A percentile compares a stretch with the other conserved stretches of the same genome.
Conservation (phyloP, 2,329 filamentous ascomycete species). For the Fusarium miscanthi region DNA sequence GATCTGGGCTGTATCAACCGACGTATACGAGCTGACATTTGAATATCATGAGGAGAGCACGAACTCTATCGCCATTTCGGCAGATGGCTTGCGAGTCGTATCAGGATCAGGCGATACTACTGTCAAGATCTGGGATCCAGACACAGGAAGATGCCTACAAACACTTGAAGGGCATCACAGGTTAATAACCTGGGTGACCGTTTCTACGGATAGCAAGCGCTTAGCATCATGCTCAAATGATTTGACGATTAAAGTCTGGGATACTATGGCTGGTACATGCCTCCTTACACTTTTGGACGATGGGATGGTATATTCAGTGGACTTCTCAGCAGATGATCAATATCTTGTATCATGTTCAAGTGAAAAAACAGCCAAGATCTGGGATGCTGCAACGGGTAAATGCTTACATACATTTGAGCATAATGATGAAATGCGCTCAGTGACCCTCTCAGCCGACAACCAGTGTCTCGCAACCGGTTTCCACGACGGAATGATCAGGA, state of each 20-base stretch:
- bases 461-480: fast-evolving
- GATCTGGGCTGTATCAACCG: neutral
- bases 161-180: fast-evolving
- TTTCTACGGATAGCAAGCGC: neutral
- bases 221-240: fast-evolving
- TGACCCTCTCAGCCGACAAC: neutral
- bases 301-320: fast-evolving
- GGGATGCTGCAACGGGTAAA: fast-evolving
- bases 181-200: fast-evolving
- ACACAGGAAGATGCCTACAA: fast-evolving
- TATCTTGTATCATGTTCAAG: neutral
- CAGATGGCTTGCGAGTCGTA: neutral
- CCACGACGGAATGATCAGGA: fast-evolving
- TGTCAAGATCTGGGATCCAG: fast-evolving
- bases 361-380: fast-evolving
- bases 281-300: fast-evolving
- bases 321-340: neutral
- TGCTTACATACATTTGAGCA: fast-evolving
- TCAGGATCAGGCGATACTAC: fast-evolving
- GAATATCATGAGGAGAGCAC: fast-evolving
- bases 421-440: fast-evolving
- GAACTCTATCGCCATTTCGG: fast-evolving
- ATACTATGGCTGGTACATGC: neutral
- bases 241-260: fast-evolving
- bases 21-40: fast-evolving